Evolutionary conservation across 129 eudicot genomes (phyloP).

Genomic region (Smallanthus sonchifolius): DNA sequence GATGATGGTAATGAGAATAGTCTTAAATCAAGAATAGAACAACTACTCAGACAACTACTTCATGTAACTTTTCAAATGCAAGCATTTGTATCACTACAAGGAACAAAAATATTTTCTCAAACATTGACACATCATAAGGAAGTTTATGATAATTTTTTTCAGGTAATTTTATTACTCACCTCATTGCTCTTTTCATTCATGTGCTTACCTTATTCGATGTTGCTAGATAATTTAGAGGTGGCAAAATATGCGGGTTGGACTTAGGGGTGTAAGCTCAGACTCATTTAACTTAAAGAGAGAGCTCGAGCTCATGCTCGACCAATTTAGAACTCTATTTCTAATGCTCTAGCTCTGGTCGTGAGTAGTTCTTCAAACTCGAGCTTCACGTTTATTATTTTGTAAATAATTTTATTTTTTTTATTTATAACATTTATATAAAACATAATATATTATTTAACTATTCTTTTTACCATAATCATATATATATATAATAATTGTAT

Average conservation of each 20-base stretch:
- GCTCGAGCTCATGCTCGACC: too few relatives aligned
- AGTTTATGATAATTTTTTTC: constrained; percentile 89
- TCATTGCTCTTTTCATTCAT: not conserved
- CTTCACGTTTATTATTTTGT: too few relatives aligned
- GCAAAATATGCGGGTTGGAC: not conserved
- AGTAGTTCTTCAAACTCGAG: too few relatives aligned
- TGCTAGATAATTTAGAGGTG: not conserved
- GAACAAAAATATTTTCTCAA: constrained; percentile 93
- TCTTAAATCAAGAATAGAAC: constrained; percentile 76
- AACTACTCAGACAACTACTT: constrained; percentile 69
- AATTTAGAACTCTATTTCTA: too few relatives aligned
- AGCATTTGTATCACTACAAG: constrained; percentile 93
- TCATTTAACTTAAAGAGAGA: too few relatives aligned
- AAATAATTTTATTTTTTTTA: too few relatives aligned
- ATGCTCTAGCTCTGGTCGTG: too few relatives aligned
- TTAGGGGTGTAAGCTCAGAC: too few relatives aligned
- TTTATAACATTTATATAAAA: too few relatives aligned
- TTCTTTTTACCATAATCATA: too few relatives aligned
- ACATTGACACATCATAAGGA: constrained; percentile 96
- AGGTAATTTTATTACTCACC: constrained; percentile 39
- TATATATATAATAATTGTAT: too few relatives aligned
- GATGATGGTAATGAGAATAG: constrained; percentile 52
- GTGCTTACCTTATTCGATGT: not conserved
- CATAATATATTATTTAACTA: too few relatives aligned
- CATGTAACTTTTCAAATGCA: constrained; percentile 87